A percentile compares a stretch with the other conserved stretches of the same genome.
These are phyloP conservation scores for Casuarina cunninghamiana DNA, from an alignment of 306 rosid genomes.

Conservation along the genomic window DNA sequence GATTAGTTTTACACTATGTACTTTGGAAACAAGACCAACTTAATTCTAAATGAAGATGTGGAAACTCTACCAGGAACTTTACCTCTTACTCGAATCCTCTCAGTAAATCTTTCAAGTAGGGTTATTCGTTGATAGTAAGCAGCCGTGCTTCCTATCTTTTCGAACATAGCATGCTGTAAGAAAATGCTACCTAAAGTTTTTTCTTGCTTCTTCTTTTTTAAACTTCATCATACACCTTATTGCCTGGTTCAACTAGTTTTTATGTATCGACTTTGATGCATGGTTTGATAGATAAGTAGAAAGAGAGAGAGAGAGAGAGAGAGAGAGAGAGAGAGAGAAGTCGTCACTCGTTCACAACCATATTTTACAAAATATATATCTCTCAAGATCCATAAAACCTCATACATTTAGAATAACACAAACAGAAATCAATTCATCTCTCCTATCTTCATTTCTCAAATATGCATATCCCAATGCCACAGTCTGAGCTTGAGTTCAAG, in stretches of 20 bases:
- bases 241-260: not conserved
- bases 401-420: constrained; percentile 35
- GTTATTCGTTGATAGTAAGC: not conserved
- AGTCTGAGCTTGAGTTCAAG: constrained; percentile 55
- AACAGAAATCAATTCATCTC: constrained; percentile 19
- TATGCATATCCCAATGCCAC: constrained; percentile 91
- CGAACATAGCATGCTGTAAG: not conserved
- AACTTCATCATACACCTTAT: not conserved
- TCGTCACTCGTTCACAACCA: constrained; percentile 48
- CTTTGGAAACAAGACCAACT: too few species aligned
- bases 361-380: constrained; percentile 48
- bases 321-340: constrained; percentile 16
- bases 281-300: not conserved
- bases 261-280: not conserved
- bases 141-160: not conserved
- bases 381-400: constrained; percentile 32
- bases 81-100: not conserved
- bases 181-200: not conserved
- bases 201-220: not conserved
- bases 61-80: too few species aligned
- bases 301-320: constrained; percentile 8
- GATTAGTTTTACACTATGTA: too few species aligned
- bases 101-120: not conserved
- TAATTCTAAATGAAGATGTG: not conserved
- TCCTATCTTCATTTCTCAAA: constrained; percentile 68